Percentiles rank a stretch among this genome's conserved stretches.
Conservation (phyloP, 495 filamentous ascomycete genomes). For the Lasiosphaeriaceae sp. region DNA sequence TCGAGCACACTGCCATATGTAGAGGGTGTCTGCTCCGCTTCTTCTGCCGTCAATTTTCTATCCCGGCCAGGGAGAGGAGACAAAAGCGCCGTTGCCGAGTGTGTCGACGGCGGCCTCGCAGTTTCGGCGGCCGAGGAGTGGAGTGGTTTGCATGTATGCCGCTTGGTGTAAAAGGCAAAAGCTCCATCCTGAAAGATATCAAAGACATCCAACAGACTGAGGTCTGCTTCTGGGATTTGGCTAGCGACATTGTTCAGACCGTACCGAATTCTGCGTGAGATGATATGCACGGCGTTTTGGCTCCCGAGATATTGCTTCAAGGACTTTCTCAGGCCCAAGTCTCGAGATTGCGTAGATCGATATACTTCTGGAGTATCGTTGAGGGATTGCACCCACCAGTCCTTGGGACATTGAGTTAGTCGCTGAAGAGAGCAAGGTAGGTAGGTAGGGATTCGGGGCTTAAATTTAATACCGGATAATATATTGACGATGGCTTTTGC, state of each 20-base stretch:
- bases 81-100: not conserved
- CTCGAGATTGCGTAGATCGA: not conserved
- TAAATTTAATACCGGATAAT: constrained; percentile 1
- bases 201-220: constrained; percentile 7
- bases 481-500: not conserved
- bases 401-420: not conserved
- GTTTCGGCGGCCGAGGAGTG: not conserved
- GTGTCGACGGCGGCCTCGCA: not conserved
- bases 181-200: constrained; percentile 4
- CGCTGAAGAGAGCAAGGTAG: not conserved
- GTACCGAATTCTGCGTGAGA: not conserved
- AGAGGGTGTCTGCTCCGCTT: not conserved
- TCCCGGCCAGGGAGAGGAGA: not conserved
- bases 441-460: no score
- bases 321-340: not conserved
- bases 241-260: not conserved
- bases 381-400: constrained; percentile 6
- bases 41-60: not conserved
- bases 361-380: constrained; percentile 4
- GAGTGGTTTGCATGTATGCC: not conserved
- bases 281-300: not conserved
- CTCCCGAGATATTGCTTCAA: constrained; percentile 1
- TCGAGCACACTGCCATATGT: not conserved
- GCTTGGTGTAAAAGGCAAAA: constrained; percentile 2
- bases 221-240: not conserved